Base-by-base conservation (phyloP, 108 stramenopile genomes). In the Schizochytrium sp. region DNA sequence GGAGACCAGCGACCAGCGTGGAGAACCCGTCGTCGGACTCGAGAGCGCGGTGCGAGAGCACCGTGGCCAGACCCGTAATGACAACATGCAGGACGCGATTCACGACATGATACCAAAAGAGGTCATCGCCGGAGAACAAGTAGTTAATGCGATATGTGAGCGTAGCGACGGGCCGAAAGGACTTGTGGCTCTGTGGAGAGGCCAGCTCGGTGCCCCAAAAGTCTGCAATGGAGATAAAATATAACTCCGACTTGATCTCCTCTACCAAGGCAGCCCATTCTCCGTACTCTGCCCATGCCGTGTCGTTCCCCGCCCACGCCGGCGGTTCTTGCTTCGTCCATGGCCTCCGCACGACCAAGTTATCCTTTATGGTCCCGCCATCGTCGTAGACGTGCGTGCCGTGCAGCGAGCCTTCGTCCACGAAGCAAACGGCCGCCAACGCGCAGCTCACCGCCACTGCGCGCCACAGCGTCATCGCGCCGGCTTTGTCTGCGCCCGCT, bases 61-160 rank as follows among this genome's bases (percentile, higher is more conserved):
- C n/a, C 25, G 76, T 83, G 51, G 76, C 76, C 8, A 83, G 76
- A 12, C 48, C 76, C 23, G 48, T 53, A 23, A 83, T 45, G 6
- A 83, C 48, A 34, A 53, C 51, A 4, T 83, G 76, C 51, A 83
- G 76, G 6, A 47, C 45, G 23, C 45, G 51, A 34, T 83, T 83
- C 51, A 83, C 76, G 28, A 53, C 76, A 23, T 83, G 76, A 23
- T 53, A 83, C 76, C 76, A 83, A 23, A 83, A 83, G n/a, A 53
- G n/a, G 51, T 53, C 28, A 23, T 83, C 48, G 6, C 76, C 76
- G 12, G 19, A 19, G 1, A 83, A 45, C 45, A 83, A 23, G 51
- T 53, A 83, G 28, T 83, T 83, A 4, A 53, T 53, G n/a, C 51
- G 45, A 18, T 21, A 53, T 18, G 76, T 83, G 48, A 83, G 45